A percentile compares a stretch with the other conserved stretches of the same genome.
Conservation (phyloP, 441 rosid species). For the Brassica balearica region DNA sequence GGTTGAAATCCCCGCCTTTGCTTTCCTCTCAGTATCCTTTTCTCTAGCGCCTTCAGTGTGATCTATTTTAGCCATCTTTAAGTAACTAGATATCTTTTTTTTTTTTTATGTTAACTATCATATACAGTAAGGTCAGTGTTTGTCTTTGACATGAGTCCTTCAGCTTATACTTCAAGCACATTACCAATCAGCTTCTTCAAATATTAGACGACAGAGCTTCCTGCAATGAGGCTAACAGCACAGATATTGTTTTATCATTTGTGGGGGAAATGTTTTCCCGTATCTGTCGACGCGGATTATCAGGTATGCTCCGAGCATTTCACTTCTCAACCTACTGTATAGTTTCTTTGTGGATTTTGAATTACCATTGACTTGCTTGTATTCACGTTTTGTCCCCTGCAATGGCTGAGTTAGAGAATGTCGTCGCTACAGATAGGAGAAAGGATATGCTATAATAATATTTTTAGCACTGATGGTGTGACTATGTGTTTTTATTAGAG, state of each 20-base stretch:
- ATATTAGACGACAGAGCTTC: constrained; percentile 57
- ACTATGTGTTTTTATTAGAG: constrained; percentile 8
- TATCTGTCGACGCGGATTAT: constrained; percentile 91
- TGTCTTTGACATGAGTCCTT: constrained; percentile 54
- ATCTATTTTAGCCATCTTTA: constrained; percentile 32
- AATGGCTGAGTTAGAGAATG: neutral
- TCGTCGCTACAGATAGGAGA: constrained; percentile 12
- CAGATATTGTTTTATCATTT: constrained; percentile 57
- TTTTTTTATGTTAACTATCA: constrained; percentile 12
- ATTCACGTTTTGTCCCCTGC: constrained; percentile 9
- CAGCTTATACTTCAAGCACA: constrained; percentile 84
- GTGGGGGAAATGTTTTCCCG: constrained; percentile 79
- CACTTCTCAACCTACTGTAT: constrained; percentile 34
- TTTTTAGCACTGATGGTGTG: constrained; percentile 14
- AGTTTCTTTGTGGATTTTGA: constrained; percentile 16
- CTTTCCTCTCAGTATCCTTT: constrained; percentile 97
- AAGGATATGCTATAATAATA: neutral
- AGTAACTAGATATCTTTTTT: constrained; percentile 16
- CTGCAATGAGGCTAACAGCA: constrained; percentile 36
- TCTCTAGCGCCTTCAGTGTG: constrained; percentile 16
- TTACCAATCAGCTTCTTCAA: constrained; percentile 68
- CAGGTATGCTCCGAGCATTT: constrained; percentile 60
- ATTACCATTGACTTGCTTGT: constrained; percentile 24
- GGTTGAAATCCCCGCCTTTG: constrained; percentile 57
- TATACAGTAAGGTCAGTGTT: constrained; percentile 39